Evolutionary conservation across 1,139 yeast species (phyloP).

Genomic region (Magnusiomyces sp.): DNA sequence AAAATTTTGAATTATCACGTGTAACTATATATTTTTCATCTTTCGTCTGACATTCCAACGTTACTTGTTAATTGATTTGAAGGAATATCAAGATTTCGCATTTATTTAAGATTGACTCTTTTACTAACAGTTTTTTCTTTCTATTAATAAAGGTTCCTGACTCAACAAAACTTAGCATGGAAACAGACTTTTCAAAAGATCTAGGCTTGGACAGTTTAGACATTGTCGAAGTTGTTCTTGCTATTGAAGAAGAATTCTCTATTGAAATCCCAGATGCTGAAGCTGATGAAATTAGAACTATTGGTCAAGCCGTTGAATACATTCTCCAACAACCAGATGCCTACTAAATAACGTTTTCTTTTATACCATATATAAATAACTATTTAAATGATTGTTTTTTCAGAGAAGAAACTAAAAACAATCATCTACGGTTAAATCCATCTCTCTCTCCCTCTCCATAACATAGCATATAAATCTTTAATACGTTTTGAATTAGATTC

Average conservation of each 20-base stretch:
- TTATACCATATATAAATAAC: no score
- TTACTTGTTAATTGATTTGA: not conserved
- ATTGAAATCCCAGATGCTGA: constrained; percentile 61
- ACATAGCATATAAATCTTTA: no score
- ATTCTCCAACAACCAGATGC: constrained; percentile 66
- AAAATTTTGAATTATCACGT: constrained; percentile 5
- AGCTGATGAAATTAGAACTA: constrained; percentile 78
- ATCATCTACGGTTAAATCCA: no score
- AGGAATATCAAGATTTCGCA: not conserved
- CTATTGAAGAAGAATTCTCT: constrained; percentile 62
- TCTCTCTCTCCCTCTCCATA: no score
- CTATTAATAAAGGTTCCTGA: constrained; percentile 17
- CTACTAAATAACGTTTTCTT: constrained; percentile 14
- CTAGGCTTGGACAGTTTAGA: constrained; percentile 83
- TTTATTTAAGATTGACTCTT: not conserved
- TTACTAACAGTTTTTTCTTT: not conserved
- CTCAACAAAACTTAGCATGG: constrained; percentile 43
- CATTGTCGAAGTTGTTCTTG: constrained; percentile 84
- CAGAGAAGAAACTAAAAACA: no score
- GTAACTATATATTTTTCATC: constrained; percentile 7
- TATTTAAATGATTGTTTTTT: not conserved
- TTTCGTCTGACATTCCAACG: constrained; percentile 3
- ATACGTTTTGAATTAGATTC: no score
- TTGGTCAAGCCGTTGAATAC: constrained; percentile 76
- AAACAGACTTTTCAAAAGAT: constrained; percentile 60